Conservation (phyloP, 1,284 basidiomycete genomes). For the Bondarzewia mesenterica region DNA sequence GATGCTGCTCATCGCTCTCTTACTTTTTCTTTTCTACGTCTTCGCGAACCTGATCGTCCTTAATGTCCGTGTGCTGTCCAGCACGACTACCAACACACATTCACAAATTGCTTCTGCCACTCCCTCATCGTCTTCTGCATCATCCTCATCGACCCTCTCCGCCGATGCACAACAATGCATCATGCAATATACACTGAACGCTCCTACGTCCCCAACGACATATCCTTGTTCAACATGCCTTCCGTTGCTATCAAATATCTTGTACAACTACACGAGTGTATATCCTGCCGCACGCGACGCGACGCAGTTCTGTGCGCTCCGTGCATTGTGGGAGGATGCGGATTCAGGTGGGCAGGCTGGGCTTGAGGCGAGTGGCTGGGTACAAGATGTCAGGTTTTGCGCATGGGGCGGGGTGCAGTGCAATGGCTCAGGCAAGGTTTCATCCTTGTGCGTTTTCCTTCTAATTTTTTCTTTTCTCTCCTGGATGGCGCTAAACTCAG, state of each 20-base stretch:
- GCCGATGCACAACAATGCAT: slow-evolving; percentile 35
- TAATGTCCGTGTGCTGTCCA: slow-evolving; percentile 26
- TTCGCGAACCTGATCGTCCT: slow-evolving; percentile 33
- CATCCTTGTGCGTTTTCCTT: slow-evolving; percentile 31
- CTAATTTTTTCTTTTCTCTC: neutral
- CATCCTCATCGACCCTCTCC: slow-evolving; percentile 24
- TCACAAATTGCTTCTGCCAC: slow-evolving; percentile 9
- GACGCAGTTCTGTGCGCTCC: slow-evolving; percentile 43
- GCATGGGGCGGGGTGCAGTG: slow-evolving; percentile 41
- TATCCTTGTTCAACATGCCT: slow-evolving; percentile 45
- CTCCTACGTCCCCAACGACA: slow-evolving; percentile 30
- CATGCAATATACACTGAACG: slow-evolving; percentile 38
- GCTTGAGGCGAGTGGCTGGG: slow-evolving; percentile 38
- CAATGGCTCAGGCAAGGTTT: slow-evolving; percentile 31
- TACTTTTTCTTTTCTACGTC: slow-evolving; percentile 35
- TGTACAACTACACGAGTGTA: slow-evolving; percentile 25
- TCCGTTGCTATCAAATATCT: slow-evolving; percentile 30
- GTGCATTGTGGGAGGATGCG: slow-evolving; percentile 38
- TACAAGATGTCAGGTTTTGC: slow-evolving; percentile 38
- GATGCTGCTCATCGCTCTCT: slow-evolving; percentile 23
- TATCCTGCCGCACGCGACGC: slow-evolving; percentile 23
- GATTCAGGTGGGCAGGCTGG: slow-evolving; percentile 29
- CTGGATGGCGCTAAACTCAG: neutral
- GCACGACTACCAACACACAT: slow-evolving; percentile 6
- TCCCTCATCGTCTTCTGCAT: slow-evolving; percentile 14